Base-by-base conservation (phyloP, 2,329 filamentous ascomycete species). In the Aspergillus fructus region DNA sequence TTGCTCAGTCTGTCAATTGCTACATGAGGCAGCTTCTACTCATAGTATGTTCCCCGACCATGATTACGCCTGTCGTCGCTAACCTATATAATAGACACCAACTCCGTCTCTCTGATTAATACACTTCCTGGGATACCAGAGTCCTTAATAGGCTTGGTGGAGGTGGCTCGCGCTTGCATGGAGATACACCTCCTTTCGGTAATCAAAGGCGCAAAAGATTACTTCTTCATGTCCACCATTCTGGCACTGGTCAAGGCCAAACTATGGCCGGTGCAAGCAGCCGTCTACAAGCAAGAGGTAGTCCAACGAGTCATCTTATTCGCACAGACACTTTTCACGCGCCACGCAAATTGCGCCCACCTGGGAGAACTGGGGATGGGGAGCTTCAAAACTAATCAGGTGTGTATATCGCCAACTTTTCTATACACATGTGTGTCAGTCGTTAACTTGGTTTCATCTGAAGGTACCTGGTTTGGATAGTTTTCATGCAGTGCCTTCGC, bases 141-240 rank as follows among this genome's bases (percentile, higher is more conserved):
- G 21, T 69, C 70, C 0, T 64, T 75, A 7, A 60, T 75, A 11
- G 64, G 68, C 2, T 65, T 75, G 17, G 66, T 69, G 12, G 73
- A 75, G 46, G 64, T 64, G 27, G 64, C 63, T 15, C 60, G 75
- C 2, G 40, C 66, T 13, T 66, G 65, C 13, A 61, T 75, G 6
- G 71, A 75, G 58, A 59, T 56, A n/a, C 66, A 67, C 3, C 66
- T 68, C 13, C 59, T 71, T 3, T 59, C 71, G 3, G 64, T 75
- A 3, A 64, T 72, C 54, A 75, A 75, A 52, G 73, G 73, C 2
- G 72, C 72, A 3, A 75, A 74, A 43, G 71, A 75, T 40, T 75
- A 74, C 58, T 75, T 74, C 55, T 74, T 75, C 58, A 64, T 74
- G 53, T 74, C 71, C 1, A 74, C 72, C 2, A 68, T 75, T 27